phyloP scores from a whole-genome alignment of 768 basidiomycete species.

The Cyclocybe cylindracea region DNA sequence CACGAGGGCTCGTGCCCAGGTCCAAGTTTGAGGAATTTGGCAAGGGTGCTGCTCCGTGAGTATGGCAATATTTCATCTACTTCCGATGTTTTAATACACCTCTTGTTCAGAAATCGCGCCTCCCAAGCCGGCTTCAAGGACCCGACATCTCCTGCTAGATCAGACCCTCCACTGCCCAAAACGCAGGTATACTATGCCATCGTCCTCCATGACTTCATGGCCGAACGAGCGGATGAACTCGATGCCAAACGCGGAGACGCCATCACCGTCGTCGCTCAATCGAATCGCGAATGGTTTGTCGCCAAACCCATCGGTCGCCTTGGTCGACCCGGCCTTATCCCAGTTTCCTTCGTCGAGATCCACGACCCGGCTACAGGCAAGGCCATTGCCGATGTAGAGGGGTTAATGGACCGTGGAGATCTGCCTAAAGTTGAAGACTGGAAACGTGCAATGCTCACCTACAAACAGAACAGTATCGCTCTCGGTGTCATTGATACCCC shows the following conservation, averaged over 20 bases:
- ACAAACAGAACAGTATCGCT: conserved; percentile 95
- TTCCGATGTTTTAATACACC: conserved; percentile 11
- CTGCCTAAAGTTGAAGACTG: conserved; percentile 98
- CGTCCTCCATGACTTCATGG: conserved; percentile 92
- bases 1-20: conserved; percentile 85
- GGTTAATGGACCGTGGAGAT: conserved; percentile 83
- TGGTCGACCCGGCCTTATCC: conserved; percentile 35
- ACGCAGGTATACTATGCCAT: conserved; percentile 87
- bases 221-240: conserved; percentile 94
- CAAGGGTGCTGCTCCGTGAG: conserved; percentile 62
- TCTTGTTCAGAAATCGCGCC: conserved; percentile 32
- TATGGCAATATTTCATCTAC: conserved; percentile 13
- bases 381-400: conserved; percentile 71
- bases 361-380: conserved; percentile 88
- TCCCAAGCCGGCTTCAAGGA: conserved; percentile 31
- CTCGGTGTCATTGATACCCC: conserved; percentile 84
- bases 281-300: conserved; percentile 81
- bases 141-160: conserved; percentile 17
- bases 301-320: conserved; percentile 78
- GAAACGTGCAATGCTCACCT: conserved; percentile 93
- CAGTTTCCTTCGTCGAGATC: conserved; percentile 85
- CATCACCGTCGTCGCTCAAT: conserved; percentile 51
- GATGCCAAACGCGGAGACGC: conserved; percentile 90
- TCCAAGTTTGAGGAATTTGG: conserved; percentile 88
- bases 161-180: conserved; percentile 30